Conservation (phyloP, 768 basidiomycete genomes). For the Lanmaoa pseudosensibilis region DNA sequence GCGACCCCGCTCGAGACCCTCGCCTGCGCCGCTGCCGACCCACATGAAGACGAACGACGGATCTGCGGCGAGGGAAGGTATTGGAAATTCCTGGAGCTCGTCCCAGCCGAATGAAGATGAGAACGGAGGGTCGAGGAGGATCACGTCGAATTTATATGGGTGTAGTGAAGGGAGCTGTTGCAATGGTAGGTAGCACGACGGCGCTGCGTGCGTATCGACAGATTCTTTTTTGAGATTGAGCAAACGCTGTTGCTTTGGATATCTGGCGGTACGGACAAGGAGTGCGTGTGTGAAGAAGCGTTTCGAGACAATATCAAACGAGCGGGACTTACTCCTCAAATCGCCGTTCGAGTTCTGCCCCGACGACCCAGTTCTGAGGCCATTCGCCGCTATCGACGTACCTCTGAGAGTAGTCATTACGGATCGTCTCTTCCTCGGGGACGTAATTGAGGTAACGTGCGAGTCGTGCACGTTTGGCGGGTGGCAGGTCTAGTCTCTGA, state of each 20-base stretch:
- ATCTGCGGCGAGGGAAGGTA: conserved; percentile 82
- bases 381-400: conserved; percentile 92
- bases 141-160: conserved; percentile 82
- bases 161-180: conserved; percentile 55
- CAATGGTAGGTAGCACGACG: conserved; percentile 70
- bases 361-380: conserved; percentile 92
- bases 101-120: conserved; percentile 87
- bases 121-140: conserved; percentile 89
- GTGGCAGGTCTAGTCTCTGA: conserved; percentile 53
- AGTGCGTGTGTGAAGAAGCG: not conserved
- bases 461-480: conserved; percentile 72
- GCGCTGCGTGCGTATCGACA: conserved; percentile 65
- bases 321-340: conserved; percentile 87
- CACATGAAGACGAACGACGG: conserved; percentile 94
- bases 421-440: conserved; percentile 92
- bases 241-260: conserved; percentile 89
- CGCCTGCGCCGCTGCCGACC: conserved; percentile 90
- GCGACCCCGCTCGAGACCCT: conserved; percentile 87
- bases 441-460: conserved; percentile 79
- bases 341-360: conserved; percentile 81
- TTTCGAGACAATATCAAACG: not conserved
- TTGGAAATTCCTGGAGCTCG: conserved; percentile 75
- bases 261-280: conserved; percentile 46
- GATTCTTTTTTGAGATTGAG: conserved; percentile 80
- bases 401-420: conserved; percentile 90